A percentile compares a stretch with the other conserved stretches of the same genome.
Conservation (phyloP, 2,329 filamentous ascomycete species). For the Aschersonia sp. region DNA sequence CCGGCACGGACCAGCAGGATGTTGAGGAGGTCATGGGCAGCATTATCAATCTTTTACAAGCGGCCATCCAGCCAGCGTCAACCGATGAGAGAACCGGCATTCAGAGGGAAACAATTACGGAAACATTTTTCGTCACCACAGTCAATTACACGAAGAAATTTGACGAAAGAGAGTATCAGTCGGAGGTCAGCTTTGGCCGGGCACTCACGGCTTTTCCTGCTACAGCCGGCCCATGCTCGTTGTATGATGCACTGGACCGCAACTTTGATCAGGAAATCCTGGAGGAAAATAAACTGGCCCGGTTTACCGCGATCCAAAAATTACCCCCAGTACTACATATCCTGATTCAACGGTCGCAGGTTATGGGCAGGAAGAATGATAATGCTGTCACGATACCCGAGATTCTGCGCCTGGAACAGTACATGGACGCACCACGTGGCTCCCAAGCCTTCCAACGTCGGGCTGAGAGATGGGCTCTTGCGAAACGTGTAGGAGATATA, state of each 20-base stretch:
- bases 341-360: conserved; percentile 71
- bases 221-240: conserved; percentile 35
- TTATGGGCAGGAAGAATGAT: conserved; percentile 59
- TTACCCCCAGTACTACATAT: conserved; percentile 79
- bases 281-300: conserved; percentile 45
- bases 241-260: conserved; percentile 75
- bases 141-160: conserved; percentile 44
- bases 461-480: conserved; percentile 60
- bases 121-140: conserved; percentile 50
- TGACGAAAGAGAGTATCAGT: conserved; percentile 23
- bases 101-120: conserved; percentile 67
- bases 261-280: conserved; percentile 72
- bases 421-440: conserved; percentile 53
- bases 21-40: conserved; percentile 93
- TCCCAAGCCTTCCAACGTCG: conserved; percentile 49
- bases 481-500: conserved; percentile 44
- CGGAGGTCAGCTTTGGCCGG: conserved; percentile 41
- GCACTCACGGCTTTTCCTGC: conserved; percentile 47
- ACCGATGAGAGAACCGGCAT: conserved; percentile 50
- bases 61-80: conserved; percentile 62
- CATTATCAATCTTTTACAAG: conserved; percentile 79
- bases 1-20: conserved; percentile 67
- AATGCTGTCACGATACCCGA: conserved; percentile 69
- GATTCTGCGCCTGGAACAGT: conserved; percentile 74
- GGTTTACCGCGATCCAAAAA: conserved; percentile 57